These are phyloP conservation scores for Aphelidium insulamus DNA, from an alignment of 371 early-diverging fungal species.

Conservation along the genomic window DNA sequence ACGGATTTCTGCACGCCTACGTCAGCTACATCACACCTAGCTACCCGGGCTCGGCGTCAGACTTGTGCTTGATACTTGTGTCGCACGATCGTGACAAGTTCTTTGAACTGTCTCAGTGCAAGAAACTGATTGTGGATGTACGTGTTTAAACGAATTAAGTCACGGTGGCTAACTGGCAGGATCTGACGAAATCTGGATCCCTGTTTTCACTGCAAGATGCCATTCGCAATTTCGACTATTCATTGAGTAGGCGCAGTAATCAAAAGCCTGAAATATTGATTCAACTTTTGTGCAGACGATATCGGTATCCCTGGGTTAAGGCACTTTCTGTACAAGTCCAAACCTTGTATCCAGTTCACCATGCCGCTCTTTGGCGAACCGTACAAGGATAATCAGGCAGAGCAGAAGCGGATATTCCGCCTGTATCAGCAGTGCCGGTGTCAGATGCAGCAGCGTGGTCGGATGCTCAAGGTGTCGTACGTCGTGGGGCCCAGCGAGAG, in stretches of 20 bases:
- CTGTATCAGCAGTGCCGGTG: conserved; percentile 40
- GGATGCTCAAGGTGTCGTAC: conserved; percentile 33
- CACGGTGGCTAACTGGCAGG: neutral
- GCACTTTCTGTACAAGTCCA: conserved; percentile 52
- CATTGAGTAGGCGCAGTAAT: conserved; percentile 3
- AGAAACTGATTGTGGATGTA: conserved; percentile 34
- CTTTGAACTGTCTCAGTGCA: conserved; percentile 48
- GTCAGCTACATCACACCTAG: conserved; percentile 47
- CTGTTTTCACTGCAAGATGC: neutral
- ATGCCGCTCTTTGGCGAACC: conserved; percentile 27
- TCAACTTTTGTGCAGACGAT: conserved; percentile 8
- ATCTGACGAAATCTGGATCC: neutral
- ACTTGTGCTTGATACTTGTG: conserved; percentile 44
- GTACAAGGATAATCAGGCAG: conserved; percentile 15
- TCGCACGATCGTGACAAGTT: conserved; percentile 63
- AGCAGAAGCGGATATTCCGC: conserved; percentile 26
- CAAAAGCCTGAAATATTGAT: conserved; percentile 4
- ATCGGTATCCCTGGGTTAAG: conserved; percentile 38
- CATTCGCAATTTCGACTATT: neutral
- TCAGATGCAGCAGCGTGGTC: conserved; percentile 27
- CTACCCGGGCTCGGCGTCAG: too few relatives aligned
- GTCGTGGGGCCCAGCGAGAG: conserved; percentile 30
- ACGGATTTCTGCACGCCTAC: conserved; percentile 71
- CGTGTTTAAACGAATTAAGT: conserved; percentile 2
- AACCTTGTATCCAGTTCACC: conserved; percentile 38